Conservation (phyloP, 192 early-diverging fungal species). For the Rhizoclosmatium globosum region DNA sequence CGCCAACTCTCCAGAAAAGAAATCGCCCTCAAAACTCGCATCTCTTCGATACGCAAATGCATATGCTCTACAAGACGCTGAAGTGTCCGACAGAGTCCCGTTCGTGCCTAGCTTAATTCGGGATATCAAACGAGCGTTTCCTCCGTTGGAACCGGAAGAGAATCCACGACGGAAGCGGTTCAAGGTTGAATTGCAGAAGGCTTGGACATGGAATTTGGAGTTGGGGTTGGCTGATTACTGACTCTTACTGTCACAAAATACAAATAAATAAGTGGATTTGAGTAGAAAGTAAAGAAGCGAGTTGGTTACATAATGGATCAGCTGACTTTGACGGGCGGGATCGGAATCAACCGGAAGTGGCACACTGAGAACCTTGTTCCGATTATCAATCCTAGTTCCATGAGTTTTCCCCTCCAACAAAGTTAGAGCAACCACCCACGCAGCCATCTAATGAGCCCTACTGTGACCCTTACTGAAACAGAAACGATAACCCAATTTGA, state of each 20-base stretch:
- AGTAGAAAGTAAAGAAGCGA: too few relatives aligned
- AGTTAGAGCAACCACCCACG: too few relatives aligned
- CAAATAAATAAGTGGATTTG: neutral
- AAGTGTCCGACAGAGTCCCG: neutral
- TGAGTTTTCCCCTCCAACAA: too few relatives aligned
- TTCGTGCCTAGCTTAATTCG: constrained; percentile 8
- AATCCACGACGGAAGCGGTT: constrained; percentile 15
- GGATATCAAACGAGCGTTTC: constrained; percentile 13
- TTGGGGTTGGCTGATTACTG: constrained; percentile 7
- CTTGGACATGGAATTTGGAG: neutral
- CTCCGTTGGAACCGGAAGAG: constrained; percentile 19
- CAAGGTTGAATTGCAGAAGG: neutral
- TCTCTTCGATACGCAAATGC: too few relatives aligned
- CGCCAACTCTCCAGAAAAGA: neutral
- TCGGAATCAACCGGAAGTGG: too few relatives aligned
- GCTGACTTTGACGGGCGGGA: too few relatives aligned
- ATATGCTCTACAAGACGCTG: neutral
- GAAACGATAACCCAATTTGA: too few relatives aligned
- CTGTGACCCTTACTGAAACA: too few relatives aligned
- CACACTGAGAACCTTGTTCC: too few relatives aligned
- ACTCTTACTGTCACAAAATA: neutral
- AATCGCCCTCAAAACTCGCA: neutral
- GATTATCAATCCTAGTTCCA: too few relatives aligned
- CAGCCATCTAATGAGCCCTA: too few relatives aligned
- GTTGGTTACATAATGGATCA: too few relatives aligned